Evolutionary conservation across 2,329 filamentous ascomycete species (phyloP), one percentile per base, ranked within the genome.

Genomic region (Neonectria coccinea): DNA sequence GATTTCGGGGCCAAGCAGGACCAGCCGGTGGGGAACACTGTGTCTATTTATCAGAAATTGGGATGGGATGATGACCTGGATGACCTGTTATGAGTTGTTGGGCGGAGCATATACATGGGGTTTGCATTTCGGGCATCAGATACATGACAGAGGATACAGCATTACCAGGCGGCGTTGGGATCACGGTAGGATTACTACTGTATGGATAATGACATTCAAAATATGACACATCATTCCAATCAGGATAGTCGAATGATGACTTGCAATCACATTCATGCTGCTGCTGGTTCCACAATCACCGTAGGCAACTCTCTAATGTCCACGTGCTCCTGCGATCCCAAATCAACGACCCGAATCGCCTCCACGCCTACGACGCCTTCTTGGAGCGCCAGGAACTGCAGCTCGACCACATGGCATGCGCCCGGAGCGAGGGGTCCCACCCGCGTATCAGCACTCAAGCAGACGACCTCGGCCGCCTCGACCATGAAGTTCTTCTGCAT

Each of bases 231-330:
- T 73, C 52, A 65, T 68, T 69, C 39, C 52, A 64, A 68, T 41
- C 50, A 67, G 56, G 59, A 58, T 36, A 66, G 51, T 64, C 53
- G 18, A 67, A 59, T 14, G 50, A 55, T 10, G 33, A 58, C 33
- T 58, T 50, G 51, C 42, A 64, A 59, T 56, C 12, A 44, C 60
- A 39, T 39, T 74, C 39, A 76, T 64, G 72, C 72, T 20, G 69
- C 73, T 18, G 69, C 70, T 22, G 77, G 75, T 63, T 82, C 79
- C 16, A 90, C 84, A 57, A 93, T 79, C 70, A 93, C 87, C 48
- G 86, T 88, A 0, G 92, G 92, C 67, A 96, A 76, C 66, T 95
- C 91, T 65, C 87, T 85, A 59, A 94, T 89, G 77, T 95, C 92
- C 4, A 92, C 89, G 74, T 92, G 90, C 79, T 94, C 91, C 73